A percentile compares a stretch with the other conserved stretches of the same genome.
Evolutionary conservation across 129 eudicot genomes (phyloP).

Genomic region (Erigeron canadensis): DNA sequence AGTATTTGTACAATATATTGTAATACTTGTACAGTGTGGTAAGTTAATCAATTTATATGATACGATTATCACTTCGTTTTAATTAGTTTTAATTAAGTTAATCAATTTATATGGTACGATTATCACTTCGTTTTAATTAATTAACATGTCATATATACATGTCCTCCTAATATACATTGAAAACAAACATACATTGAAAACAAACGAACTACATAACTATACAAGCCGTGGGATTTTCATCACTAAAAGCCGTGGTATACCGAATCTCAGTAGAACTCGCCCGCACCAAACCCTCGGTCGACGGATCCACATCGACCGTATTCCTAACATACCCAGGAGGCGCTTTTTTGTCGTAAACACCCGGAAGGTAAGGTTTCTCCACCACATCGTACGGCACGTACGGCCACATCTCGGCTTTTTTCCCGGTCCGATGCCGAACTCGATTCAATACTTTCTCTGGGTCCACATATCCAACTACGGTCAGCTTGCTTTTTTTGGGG

Average conservation of each 20-base stretch:
- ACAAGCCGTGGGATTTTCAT: slow-evolving; percentile 8
- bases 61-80: too few relatives aligned
- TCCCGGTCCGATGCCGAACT: slow-evolving; percentile 6
- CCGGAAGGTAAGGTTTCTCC: background rate
- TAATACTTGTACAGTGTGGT: too few relatives aligned
- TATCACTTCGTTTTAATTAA: too few relatives aligned
- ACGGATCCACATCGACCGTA: background rate
- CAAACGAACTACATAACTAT: background rate
- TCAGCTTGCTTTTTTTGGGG: slow-evolving; percentile 5
- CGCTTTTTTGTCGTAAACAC: slow-evolving; percentile 12
- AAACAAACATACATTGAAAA: too few relatives aligned
- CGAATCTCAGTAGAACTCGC: slow-evolving; percentile 5
- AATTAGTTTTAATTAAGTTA: too few relatives aligned
- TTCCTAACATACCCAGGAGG: slow-evolving; percentile 2
- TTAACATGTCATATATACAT: too few relatives aligned
- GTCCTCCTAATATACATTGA: too few relatives aligned
- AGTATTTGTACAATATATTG: too few relatives aligned
- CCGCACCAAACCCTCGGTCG: background rate
- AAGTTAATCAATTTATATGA: too few relatives aligned
- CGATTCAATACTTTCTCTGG: slow-evolving; percentile 2
- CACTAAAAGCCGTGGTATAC: slow-evolving; percentile 6
- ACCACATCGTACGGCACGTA: slow-evolving; percentile 7
- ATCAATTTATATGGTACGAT: too few relatives aligned
- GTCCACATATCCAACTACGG: slow-evolving; percentile 8
- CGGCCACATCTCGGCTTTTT: slow-evolving; percentile 12